phyloP scores from a whole-genome alignment of 306 rosid species.

The Pterocarpus santalinus region DNA sequence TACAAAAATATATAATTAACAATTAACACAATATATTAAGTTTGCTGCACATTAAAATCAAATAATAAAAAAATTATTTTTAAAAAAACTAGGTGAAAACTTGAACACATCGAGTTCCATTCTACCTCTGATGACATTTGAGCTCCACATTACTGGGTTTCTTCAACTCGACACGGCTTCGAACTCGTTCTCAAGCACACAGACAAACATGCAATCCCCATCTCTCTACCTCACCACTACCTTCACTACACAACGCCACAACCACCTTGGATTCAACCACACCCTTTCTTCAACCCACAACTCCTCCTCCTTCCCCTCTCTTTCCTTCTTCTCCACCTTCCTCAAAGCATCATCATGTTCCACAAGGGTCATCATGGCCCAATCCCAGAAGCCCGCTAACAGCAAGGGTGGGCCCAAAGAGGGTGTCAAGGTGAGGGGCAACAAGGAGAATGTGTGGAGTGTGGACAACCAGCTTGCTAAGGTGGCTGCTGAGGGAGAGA shows the following conservation, averaged over 20 bases:
- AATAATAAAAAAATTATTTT: no score
- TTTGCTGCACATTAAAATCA: no score
- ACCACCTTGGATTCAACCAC: slow-evolving; percentile 51
- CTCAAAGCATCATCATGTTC: slow-evolving; percentile 47
- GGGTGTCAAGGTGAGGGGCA: slow-evolving; percentile 58
- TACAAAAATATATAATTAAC: no score
- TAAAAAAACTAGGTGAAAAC: no score
- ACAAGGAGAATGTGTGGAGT: slow-evolving; percentile 91
- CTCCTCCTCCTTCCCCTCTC: slow-evolving; percentile 48
- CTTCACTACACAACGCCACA: slow-evolving; percentile 37
- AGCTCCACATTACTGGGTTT: no score
- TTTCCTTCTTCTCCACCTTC: slow-evolving; percentile 42
- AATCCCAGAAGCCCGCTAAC: slow-evolving; percentile 50
- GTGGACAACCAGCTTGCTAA: slow-evolving; percentile 73
- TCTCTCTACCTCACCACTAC: slow-evolving; percentile 48
- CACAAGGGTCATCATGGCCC: slow-evolving; percentile 48
- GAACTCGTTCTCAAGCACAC: background rate
- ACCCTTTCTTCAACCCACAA: slow-evolving; percentile 53
- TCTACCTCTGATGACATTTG: no score
- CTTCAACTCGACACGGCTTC: background rate
- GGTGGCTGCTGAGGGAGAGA: slow-evolving; percentile 52
- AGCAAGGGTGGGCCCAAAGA: slow-evolving; percentile 42
- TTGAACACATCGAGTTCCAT: no score
- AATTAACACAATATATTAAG: no score
- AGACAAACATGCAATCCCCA: slow-evolving; percentile 57